Percentiles rank a stretch among this genome's conserved stretches.
Conservation (phyloP, 106 monocot genomes). For the Vanilla planifolia region DNA sequence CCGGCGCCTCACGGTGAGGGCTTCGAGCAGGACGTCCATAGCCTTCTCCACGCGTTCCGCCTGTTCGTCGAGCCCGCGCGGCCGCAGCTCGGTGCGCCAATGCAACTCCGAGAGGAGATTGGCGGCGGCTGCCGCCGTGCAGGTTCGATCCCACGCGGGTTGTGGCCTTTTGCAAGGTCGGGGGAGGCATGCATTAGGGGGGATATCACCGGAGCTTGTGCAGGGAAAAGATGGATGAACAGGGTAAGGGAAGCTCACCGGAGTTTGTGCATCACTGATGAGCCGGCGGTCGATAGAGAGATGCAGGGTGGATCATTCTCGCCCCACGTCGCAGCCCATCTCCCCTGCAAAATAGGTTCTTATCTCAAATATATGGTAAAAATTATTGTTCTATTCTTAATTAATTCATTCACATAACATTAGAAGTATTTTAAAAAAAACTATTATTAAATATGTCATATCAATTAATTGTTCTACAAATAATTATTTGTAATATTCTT, state of each 20-base stretch:
- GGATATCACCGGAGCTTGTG: not conserved
- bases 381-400: too few relatives aligned
- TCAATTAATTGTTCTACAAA: too few relatives aligned
- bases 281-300: conserved; percentile 45
- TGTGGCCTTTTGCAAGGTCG: conserved; percentile 57
- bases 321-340: conserved; percentile 50
- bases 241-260: conserved; percentile 33
- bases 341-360: conserved; percentile 60
- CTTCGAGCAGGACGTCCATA: conserved; percentile 59
- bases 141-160: conserved; percentile 89
- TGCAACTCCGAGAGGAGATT: conserved; percentile 77
- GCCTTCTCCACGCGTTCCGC: conserved; percentile 63
- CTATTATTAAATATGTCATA: too few relatives aligned
- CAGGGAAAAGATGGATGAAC: not conserved
- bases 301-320: conserved; percentile 76
- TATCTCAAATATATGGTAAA: too few relatives aligned
- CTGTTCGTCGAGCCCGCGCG: conserved; percentile 47
- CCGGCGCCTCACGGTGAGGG: conserved; percentile 51
- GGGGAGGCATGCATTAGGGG: not conserved
- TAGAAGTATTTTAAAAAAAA: too few relatives aligned
- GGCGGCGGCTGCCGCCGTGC: conserved; percentile 94
- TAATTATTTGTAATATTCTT: too few relatives aligned
- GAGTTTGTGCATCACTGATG: conserved; percentile 88
- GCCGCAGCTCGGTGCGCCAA: conserved; percentile 25
- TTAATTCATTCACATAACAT: too few relatives aligned